Evolutionary conservation across 2,329 filamentous ascomycete species (phyloP).

Genomic region (Pseudocercospora eumusae): DNA sequence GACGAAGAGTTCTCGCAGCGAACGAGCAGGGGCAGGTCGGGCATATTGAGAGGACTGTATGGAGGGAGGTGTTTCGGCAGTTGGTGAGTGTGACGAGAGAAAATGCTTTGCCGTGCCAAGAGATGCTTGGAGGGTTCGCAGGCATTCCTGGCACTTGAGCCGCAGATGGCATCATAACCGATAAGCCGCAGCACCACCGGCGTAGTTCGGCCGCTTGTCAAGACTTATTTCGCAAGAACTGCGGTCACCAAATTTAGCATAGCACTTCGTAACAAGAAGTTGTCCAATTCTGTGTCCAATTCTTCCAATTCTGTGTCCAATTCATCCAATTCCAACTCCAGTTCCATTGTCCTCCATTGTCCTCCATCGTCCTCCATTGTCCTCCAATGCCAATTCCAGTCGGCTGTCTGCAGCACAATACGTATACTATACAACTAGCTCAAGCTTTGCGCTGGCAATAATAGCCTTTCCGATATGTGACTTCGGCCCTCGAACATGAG

Average conservation of each 20-base stretch:
- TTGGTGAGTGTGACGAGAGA: no score
- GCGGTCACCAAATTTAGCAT: neutral
- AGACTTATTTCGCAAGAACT: neutral
- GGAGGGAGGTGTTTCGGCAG: constrained; percentile 9
- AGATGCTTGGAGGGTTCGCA: neutral
- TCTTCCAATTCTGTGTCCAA: no score
- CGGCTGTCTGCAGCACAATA: constrained; percentile 10
- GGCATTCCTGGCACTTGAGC: neutral
- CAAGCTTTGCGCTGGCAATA: neutral
- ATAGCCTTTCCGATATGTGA: no score
- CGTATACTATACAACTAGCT: no score
- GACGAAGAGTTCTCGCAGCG: constrained; percentile 75
- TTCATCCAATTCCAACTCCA: no score
- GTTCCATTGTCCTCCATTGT: no score
- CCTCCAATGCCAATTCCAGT: no score
- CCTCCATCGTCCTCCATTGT: no score
- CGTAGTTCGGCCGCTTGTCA: neutral
- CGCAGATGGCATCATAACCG: neutral
- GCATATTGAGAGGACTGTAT: constrained; percentile 27
- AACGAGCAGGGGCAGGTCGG: constrained; percentile 73
- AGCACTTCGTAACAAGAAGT: no score
- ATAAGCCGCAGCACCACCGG: no score
- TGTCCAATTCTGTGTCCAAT: no score
- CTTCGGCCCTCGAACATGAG: constrained; percentile 29
- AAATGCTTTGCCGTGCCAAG: neutral